These are phyloP conservation scores for Fraxinus quadrangulata DNA, from an alignment of 257 asterid genomes.

Conservation along the genomic window DNA sequence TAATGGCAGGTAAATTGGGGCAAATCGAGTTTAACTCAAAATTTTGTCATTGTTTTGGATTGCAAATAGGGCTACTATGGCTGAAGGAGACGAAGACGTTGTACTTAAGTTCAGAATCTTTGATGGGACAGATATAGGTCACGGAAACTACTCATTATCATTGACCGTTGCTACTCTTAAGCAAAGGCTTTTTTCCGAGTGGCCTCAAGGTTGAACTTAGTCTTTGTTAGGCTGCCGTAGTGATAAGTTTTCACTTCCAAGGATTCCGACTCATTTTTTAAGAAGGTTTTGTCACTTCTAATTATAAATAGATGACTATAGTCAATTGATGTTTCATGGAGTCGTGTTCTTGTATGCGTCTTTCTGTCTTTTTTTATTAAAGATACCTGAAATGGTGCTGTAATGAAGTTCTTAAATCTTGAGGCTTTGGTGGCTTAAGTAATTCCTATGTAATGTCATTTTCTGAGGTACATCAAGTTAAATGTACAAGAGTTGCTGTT, in stretches of 20 bases:
- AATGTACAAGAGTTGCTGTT: background rate
- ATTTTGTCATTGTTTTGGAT: slow-evolving; percentile 26
- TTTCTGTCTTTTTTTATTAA: too few relatives aligned
- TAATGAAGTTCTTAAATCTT: background rate
- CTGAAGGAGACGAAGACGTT: slow-evolving; percentile 46
- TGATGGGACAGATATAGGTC: slow-evolving; percentile 69
- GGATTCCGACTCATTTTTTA: background rate
- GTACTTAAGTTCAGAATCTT: slow-evolving; percentile 66
- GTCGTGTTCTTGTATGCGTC: too few relatives aligned
- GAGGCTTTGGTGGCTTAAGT: background rate
- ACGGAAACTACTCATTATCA: slow-evolving; percentile 48
- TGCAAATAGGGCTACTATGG: slow-evolving; percentile 37
- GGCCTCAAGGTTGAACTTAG: slow-evolving; percentile 61
- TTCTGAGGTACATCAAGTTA: background rate
- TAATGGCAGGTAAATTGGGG: slow-evolving; percentile 43
- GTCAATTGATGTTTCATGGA: too few relatives aligned
- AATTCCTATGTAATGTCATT: background rate
- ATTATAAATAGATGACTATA: background rate
- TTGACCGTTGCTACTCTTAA: slow-evolving; percentile 47
- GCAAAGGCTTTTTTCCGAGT: slow-evolving; percentile 53
- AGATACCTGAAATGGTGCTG: background rate
- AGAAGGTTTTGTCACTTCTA: background rate
- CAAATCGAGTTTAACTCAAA: slow-evolving; percentile 20
- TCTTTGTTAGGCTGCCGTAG: background rate
- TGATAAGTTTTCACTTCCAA: background rate